phyloP scores from a whole-genome alignment of 495 filamentous ascomycete species.

The Amphirosellinia nigrospora region DNA sequence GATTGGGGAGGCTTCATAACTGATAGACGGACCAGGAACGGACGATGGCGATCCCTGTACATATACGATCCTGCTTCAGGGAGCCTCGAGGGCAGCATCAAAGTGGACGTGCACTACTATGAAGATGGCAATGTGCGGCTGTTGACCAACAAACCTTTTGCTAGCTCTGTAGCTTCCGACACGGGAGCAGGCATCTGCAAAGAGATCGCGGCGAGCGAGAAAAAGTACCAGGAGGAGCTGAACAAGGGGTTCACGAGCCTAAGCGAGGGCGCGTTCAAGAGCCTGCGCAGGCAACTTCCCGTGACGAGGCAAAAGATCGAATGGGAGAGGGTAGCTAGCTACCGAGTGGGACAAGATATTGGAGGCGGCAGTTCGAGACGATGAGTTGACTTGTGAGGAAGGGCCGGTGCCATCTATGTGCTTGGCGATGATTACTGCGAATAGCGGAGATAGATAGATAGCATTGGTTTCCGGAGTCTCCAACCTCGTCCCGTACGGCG shows the following conservation, averaged over 20 bases:
- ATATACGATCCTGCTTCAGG: constrained; percentile 69
- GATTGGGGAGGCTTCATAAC: neutral
- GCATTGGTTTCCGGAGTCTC: constrained; percentile 1
- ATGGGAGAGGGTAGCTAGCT: constrained; percentile 99
- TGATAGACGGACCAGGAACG: constrained; percentile 68
- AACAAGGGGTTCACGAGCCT: constrained; percentile 87
- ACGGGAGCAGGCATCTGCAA: constrained; percentile 72
- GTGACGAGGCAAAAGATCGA: constrained; percentile 98
- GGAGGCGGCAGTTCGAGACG: constrained; percentile 59
- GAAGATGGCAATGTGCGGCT: constrained; percentile 98
- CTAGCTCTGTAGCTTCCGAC: constrained; percentile 60
- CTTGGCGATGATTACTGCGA: constrained; percentile 7
- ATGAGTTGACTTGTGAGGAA: constrained; percentile 33
- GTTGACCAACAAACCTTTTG: constrained; percentile 78
- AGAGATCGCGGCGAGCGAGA: constrained; percentile 79
- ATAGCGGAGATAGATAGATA: constrained; percentile 17
- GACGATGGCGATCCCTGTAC: constrained; percentile 92
- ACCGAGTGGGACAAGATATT: constrained; percentile 79
- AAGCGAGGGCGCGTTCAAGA: constrained; percentile 95
- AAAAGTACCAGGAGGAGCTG: constrained; percentile 93
- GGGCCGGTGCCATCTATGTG: constrained; percentile 7
- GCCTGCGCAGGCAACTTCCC: constrained; percentile 87
- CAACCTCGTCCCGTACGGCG: neutral
- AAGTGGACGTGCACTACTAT: constrained; percentile 97
- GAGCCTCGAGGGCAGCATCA: constrained; percentile 69